phyloP scores from a whole-genome alignment of 1,284 basidiomycete genomes.

The Irpex lacteus region DNA sequence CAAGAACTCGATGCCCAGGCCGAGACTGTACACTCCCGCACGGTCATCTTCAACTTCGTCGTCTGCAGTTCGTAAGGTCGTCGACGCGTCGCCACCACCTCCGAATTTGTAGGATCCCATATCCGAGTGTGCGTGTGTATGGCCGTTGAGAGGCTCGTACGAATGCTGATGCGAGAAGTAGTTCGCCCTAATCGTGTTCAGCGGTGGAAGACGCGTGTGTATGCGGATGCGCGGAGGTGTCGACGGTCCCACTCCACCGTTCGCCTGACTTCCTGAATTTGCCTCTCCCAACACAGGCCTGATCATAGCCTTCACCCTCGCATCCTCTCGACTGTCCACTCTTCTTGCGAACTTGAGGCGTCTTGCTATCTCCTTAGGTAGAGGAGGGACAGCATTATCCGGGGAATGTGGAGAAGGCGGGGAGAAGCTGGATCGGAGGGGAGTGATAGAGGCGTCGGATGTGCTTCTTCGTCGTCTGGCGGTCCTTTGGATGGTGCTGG shows the following conservation, averaged over 20 bases:
- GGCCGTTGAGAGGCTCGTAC: background rate
- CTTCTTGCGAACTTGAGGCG: background rate
- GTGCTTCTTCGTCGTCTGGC: background rate
- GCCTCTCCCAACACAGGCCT: too few species aligned
- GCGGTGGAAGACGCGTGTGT: conserved; percentile 25
- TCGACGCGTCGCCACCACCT: background rate
- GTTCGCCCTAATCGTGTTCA: conserved; percentile 14
- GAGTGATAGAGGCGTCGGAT: background rate
- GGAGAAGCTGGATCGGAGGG: background rate
- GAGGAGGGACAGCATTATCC: background rate
- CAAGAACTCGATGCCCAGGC: conserved; percentile 8
- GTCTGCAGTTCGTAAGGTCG: background rate
- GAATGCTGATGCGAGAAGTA: background rate
- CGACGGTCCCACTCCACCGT: background rate
- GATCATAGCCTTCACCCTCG: background rate
- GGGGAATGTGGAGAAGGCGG: background rate
- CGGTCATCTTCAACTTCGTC: background rate
- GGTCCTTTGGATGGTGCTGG: background rate
- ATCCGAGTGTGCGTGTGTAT: background rate
- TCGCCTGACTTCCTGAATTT: too few species aligned
- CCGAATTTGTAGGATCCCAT: background rate
- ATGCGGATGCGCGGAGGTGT: conserved; percentile 13
- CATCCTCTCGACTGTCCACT: background rate
- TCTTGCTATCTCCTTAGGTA: background rate
- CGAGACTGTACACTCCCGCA: background rate